Evolutionary conservation across 306 rosid species (phyloP).

Genomic region (Cajanus cajan): DNA sequence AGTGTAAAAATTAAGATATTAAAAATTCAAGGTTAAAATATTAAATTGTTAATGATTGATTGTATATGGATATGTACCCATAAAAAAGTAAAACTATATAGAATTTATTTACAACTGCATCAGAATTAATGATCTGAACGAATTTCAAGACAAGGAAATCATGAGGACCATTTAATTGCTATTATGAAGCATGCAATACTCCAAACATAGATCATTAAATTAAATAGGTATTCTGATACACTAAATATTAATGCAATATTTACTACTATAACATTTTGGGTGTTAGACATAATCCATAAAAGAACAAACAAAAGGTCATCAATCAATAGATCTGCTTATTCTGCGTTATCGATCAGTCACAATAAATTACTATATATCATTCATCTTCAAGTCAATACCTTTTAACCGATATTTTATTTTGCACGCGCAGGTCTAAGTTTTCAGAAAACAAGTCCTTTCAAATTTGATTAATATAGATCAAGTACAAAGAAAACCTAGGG

Average conservation of each 20-base stretch:
- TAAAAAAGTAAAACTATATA: no score
- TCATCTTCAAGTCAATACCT: neutral
- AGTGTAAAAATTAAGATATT: neutral
- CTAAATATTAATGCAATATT: neutral
- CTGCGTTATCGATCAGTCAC: neutral
- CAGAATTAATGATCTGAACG: neutral
- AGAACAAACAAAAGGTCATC: neutral
- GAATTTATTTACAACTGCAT: neutral
- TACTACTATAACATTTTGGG: no score
- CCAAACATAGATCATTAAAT: no score
- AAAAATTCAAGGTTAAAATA: neutral
- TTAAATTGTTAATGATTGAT: neutral
- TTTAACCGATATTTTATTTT: neutral
- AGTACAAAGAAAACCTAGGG: neutral
- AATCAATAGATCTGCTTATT: neutral
- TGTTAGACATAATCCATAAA: neutral
- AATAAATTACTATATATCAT: neutral
- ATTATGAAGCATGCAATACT: slow-evolving; percentile 2
- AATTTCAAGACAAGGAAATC: neutral
- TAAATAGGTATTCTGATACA: neutral
- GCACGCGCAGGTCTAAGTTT: neutral
- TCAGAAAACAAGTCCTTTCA: neutral
- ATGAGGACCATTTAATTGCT: neutral
- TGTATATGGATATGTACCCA: no score
- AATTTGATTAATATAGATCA: neutral